Base-by-base conservation (phyloP, 2,329 filamentous ascomycete species). In the Didymosphaeria variabile region DNA sequence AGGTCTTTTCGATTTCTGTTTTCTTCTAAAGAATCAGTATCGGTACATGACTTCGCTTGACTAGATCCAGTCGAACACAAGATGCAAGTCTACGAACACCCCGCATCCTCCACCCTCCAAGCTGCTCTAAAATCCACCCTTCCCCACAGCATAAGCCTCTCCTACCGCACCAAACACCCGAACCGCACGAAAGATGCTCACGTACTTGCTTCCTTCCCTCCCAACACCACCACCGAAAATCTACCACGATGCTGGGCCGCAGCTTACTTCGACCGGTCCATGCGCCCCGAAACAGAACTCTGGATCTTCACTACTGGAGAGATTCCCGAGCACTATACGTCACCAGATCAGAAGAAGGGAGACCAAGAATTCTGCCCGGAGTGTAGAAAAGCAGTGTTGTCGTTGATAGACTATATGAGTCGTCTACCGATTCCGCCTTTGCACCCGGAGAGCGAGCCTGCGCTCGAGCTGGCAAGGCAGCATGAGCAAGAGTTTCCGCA, bases 151-250 rank as follows among this genome's bases (percentile, higher is more conserved):
- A 79, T 91, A 15, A 83, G 87, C 6, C 76, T 91, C 5, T 80
- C 88, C 49, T 85, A 90, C n/a, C 83, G 89, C 2, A 79, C 91
- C 5, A 87, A 90, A 62, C 89, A 87, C 72, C 79, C 83, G 23
- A 79, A 76, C 51, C 80, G 80, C 23, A 84, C 73, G 13, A 40
- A 62, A 38, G 60, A 77, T 58, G 72, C 77, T 15, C 71, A 72
- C 32, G 70, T 78, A 29, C 61, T 79, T 75, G 38, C 76, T 75
- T 66, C 78, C 74, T 67, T 80, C 77, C 6, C 85, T 71, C 47
- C 57, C 17, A 57, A 61, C 5, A 44, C 55, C 5, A 47, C 50
- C 1, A 31, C 19, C 31, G 36, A 26, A 8, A 57, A 58, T 38
- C 29, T 69, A 1, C 73, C 74, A 19, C 38, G 65, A 59, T 79